phyloP scores from a whole-genome alignment of 2,329 filamentous ascomycete genomes.

The Trichophyton schoenleinii region DNA sequence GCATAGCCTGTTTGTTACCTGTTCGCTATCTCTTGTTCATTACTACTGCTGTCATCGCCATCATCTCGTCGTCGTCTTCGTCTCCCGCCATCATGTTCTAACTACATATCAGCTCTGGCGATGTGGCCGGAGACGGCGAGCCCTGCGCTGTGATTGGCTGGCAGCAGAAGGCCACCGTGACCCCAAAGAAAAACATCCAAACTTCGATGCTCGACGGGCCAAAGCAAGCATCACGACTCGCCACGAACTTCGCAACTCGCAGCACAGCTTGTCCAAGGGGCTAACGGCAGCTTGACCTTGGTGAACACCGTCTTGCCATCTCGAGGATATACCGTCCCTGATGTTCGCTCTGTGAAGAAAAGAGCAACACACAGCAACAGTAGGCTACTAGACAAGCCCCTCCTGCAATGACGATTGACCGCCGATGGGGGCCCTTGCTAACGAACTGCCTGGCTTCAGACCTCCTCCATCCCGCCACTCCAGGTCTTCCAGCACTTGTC shows the following conservation, averaged over 20 bases:
- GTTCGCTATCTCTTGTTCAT: background rate
- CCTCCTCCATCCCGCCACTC: background rate
- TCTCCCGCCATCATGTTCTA: too few relatives aligned
- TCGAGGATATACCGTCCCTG: background rate
- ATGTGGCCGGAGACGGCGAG: background rate
- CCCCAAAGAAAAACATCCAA: conserved; percentile 1
- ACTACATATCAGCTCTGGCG: too few relatives aligned
- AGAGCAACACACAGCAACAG: background rate
- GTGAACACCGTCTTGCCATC: background rate
- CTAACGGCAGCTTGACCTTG: background rate
- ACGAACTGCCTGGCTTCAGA: background rate
- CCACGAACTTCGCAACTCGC: background rate
- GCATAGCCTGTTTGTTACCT: background rate
- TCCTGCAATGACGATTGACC: background rate
- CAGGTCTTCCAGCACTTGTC: background rate
- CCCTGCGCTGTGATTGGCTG: background rate
- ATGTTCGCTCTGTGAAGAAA: background rate
- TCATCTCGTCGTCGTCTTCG: background rate
- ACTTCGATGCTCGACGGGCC: background rate
- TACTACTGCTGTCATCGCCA: background rate
- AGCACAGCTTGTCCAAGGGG: background rate
- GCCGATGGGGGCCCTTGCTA: background rate
- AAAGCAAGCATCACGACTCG: background rate
- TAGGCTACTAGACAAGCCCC: background rate
- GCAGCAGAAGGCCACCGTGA: conserved; percentile 9